Base-by-base conservation (phyloP, 805 yeast genomes). In the Tetrapisispora fleetii region DNA sequence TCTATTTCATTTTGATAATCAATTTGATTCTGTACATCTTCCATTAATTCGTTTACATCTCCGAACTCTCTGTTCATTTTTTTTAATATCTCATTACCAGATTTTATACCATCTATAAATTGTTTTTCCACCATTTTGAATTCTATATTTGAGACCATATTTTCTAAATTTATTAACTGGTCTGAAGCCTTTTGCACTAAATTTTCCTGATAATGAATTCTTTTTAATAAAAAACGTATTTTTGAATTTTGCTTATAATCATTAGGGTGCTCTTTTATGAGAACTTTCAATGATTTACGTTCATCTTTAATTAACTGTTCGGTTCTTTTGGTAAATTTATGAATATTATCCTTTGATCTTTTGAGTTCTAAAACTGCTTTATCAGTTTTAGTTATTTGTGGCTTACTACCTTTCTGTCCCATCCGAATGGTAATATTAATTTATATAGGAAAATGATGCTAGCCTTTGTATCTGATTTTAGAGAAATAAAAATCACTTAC, bases 71-170 rank as follows among this genome's bases (percentile, higher is more conserved):
- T 68, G 63, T 93, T 93, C 51, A 93, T 72, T 55, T 78, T 80
- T 54, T 77, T 81, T 55, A 93, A 74, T 13, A 87, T 86, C 46
- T 74, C 68, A 59, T 85, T 89, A 22, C 99, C 98, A 54, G 83
- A 81, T 55, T 81, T 74, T 30, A 93, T 69, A 0, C 97, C 96
- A 50, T 76, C 76, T 3, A 90, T 55, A 39, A 93, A 89, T 58
- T 89, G 95, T 53, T 80, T 79, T 62, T 93, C 98, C 32, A 93
- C 81, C 50, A 87, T 68, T 58, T 95, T 91, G 68, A 88, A 89
- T 65, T 93, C 98, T 36, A 93, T 84, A 10, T 81, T 81, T 21
- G 80, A 76, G 9, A 87, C 83, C 63, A 93, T 75, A 51, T 79
- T 76, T 63, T 91, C 97, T 36, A 93, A 65, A 37, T 85, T 83